Evolutionary conservation across 495 filamentous ascomycete genomes (phyloP).

Genomic region (Terfezia claveryi): DNA sequence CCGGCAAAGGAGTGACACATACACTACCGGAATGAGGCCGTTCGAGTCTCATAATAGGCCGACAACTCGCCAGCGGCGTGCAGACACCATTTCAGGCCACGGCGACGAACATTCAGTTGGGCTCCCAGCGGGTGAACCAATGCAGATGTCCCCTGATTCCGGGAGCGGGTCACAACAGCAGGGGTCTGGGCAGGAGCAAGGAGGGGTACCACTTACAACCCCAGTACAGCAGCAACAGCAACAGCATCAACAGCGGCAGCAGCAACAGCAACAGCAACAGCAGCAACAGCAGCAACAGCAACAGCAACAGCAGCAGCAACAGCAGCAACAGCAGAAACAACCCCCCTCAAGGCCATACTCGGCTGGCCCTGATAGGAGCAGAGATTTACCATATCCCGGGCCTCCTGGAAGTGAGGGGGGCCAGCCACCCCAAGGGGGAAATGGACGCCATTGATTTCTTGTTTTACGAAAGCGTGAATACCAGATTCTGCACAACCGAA

Average conservation of each 20-base stretch:
- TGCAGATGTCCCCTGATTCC: not conserved
- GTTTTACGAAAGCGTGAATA: not conserved
- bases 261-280: constrained; percentile 11
- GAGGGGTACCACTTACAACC: not conserved
- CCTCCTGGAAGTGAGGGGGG: not conserved
- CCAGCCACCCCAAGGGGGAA: not conserved
- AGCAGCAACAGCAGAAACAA: constrained; percentile 10
- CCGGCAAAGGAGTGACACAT: constrained; percentile 46
- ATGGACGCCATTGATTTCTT: not conserved
- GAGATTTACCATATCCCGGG: not conserved
- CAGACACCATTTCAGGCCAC: constrained; percentile 15
- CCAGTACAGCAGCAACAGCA: constrained; percentile 16
- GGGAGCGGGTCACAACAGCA: constrained; percentile 1
- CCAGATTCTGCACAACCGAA: not conserved
- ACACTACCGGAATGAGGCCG: constrained; percentile 24
- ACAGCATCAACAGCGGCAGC: constrained; percentile 1
- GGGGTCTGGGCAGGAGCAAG: not conserved
- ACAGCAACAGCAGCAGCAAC: constrained; percentile 11
- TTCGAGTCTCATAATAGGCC: constrained; percentile 21
- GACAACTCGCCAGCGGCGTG: constrained; percentile 22
- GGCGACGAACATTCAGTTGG: constrained; percentile 16
- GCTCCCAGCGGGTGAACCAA: constrained; percentile 8
- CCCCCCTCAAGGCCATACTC: constrained; percentile 18
- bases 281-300: constrained; percentile 15
- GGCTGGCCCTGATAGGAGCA: constrained; percentile 13